Percentiles rank a stretch among this genome's conserved stretches.
Conservation (phyloP, 805 yeast genomes). For the Candida maesae region DNA sequence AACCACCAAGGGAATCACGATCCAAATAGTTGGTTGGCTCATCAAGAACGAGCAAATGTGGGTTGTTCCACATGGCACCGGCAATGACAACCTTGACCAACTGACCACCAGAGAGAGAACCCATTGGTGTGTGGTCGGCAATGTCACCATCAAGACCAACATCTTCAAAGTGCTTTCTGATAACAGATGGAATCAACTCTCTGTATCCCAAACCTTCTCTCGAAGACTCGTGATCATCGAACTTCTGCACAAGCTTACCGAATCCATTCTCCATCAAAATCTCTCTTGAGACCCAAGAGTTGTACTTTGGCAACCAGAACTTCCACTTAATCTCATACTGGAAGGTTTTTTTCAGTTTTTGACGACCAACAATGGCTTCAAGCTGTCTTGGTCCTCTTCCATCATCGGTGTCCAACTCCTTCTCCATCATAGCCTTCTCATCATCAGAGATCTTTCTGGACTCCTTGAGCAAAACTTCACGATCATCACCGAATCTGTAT, state of each 20-base stretch:
- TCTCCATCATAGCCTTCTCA: conserved; percentile 72
- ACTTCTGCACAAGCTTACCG: conserved; percentile 87
- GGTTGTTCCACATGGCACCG: conserved; percentile 99
- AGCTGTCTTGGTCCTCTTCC: conserved; percentile 85
- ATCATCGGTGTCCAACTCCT: conserved; percentile 75
- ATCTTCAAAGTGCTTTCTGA: conserved; percentile 94
- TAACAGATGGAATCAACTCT: conserved; percentile 86
- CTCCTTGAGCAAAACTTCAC: conserved; percentile 92
- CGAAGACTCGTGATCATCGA: conserved; percentile 98
- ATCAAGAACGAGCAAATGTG: conserved; percentile 91
- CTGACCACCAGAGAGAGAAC: conserved; percentile 97
- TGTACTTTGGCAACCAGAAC: conserved; percentile 85
- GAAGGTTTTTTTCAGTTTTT: conserved; percentile 92
- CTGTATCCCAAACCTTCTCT: conserved; percentile 99
- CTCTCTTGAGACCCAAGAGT: conserved; percentile 91
- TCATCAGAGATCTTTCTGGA: conserved; percentile 81
- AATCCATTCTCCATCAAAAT: conserved; percentile 78
- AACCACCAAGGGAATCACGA: conserved; percentile 96
- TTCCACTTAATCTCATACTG: conserved; percentile 97
- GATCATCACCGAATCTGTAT: conserved; percentile 95
- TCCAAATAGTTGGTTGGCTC: conserved; percentile 98
- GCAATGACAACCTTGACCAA: conserved; percentile 97
- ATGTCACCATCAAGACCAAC: conserved; percentile 97
- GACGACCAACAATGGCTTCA: conserved; percentile 97
- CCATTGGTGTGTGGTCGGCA: conserved; percentile 97